Conservation (phyloP, 2,329 filamentous ascomycete genomes). For the Penicillium olsonii region DNA sequence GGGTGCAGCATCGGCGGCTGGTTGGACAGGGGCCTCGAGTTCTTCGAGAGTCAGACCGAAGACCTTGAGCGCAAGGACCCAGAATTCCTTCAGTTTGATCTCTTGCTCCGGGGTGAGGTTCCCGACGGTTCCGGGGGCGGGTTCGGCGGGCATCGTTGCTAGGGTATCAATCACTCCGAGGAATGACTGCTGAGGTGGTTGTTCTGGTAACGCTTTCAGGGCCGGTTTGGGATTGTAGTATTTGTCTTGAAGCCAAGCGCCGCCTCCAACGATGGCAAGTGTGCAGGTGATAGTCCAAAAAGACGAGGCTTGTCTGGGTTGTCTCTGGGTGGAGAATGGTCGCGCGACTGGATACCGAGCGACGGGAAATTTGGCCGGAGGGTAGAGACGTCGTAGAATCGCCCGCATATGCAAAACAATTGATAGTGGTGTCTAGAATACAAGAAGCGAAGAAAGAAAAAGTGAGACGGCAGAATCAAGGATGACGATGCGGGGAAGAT, state of each 20-base stretch:
- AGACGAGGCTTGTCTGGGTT: conserved; percentile 38
- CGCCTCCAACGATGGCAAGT: conserved; percentile 35
- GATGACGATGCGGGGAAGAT: conserved; percentile 12
- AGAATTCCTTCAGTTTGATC: conserved; percentile 82
- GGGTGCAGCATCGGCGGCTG: conserved; percentile 18
- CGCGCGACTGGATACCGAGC: conserved; percentile 22
- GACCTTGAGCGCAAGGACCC: conserved; percentile 73
- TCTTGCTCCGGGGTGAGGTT: conserved; percentile 90
- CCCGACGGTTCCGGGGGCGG: conserved; percentile 67
- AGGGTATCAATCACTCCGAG: conserved; percentile 40
- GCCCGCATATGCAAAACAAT: conserved; percentile 37
- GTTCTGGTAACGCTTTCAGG: conserved; percentile 10
- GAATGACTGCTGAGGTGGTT: conserved; percentile 24
- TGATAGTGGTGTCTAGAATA: conserved; percentile 1
- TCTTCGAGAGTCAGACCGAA: conserved; percentile 60
- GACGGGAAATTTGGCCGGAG: conserved; percentile 33
- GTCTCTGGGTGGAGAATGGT: conserved; percentile 29
- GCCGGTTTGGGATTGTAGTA: conserved; percentile 24
- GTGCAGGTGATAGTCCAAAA: conserved; percentile 41
- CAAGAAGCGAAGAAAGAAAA: neutral
- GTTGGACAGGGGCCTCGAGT: conserved; percentile 22
- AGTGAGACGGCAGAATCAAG: conserved; percentile 4
- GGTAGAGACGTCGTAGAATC: conserved; percentile 30
- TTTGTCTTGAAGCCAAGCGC: conserved; percentile 36
- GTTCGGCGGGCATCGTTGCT: conserved; percentile 35